Evolutionary conservation across 345 rosid genomes (phyloP), one percentile per base, ranked within the genome.

Genomic region (Diplotaxis tenuifolia): DNA sequence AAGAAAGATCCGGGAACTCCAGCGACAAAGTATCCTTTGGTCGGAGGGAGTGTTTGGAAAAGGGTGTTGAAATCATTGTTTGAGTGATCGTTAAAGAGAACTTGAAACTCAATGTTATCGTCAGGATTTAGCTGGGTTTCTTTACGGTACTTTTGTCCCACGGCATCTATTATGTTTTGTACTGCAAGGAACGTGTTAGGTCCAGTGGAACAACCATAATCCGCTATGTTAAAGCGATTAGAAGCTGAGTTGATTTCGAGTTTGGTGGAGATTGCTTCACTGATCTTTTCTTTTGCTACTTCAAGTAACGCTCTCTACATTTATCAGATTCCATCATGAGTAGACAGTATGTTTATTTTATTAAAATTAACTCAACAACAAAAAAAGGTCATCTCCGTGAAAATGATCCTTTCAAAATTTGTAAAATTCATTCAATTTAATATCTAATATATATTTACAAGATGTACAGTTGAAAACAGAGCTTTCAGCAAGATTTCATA

Each of bases 61-160:
- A 88, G 86, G 27, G 87, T 80, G 54, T 88, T 88, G 83, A 86
- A 88, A 73, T 88, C 91, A 34, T 85, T 88, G 57, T 65, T 67
- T 5, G 81, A 18, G 5, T 81, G 88, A 55, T 86, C 91, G 47
- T 79, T 81, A 74, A 88, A 88, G 67, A 81, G 76, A n/a, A 81
- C 86, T 72, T 83, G 87, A 50, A 85, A 88, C 70, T 86, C 80
- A 9, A 66, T 56, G 56, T 65, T 52, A 14, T 76, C 60, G 1
- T 40, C 50, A 3, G 25, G 27, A 3, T 31, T 28, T 40, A 0
- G 5, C 10, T 77, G 66, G 5, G 9, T n/a, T 70, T 66, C 52
- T 2, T 68, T 1, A 9, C 32, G 62, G 56, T 58, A 78, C 34
- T 80, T 86, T 28, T 34, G n/a, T 45, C 75, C 80, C 50, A 82